Conservation (phyloP, 768 basidiomycete genomes). For the Mycena polygramma region DNA sequence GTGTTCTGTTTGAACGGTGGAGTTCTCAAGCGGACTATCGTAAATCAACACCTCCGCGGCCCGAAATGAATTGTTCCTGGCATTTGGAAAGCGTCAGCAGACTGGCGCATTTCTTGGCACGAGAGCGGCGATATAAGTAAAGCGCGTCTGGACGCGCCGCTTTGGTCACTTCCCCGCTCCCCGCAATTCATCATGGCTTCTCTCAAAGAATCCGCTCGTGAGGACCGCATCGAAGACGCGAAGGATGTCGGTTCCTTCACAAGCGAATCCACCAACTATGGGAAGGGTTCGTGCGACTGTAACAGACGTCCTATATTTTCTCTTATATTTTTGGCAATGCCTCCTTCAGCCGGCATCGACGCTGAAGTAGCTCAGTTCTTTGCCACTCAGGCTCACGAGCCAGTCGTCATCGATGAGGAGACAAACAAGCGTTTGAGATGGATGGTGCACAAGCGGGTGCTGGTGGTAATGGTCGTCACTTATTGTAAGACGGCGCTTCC, state of each 20-base stretch:
- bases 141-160: slow-evolving; percentile 9
- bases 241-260: slow-evolving; percentile 52
- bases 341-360: slow-evolving; percentile 52
- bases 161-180: slow-evolving; percentile 8
- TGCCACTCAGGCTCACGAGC: slow-evolving; percentile 42
- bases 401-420: slow-evolving; percentile 55
- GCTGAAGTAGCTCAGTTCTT: slow-evolving; percentile 62
- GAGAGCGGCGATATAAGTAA: slow-evolving; percentile 10
- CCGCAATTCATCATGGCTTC: slow-evolving; percentile 20
- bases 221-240: slow-evolving; percentile 37
- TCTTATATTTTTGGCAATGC: slow-evolving; percentile 21
- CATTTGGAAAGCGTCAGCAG: slow-evolving; percentile 17
- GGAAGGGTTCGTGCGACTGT: slow-evolving; percentile 14
- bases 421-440: slow-evolving; percentile 58
- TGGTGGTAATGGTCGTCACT: slow-evolving; percentile 60
- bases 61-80: slow-evolving; percentile 5
- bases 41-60: background rate
- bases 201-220: slow-evolving; percentile 11
- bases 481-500: slow-evolving; percentile 49
- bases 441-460: slow-evolving; percentile 62
- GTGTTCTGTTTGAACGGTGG: too few species aligned
- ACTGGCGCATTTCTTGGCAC: slow-evolving; percentile 7
- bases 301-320: background rate
- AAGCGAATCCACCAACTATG: slow-evolving; percentile 45
- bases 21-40: too few species aligned